Percentiles rank a stretch among this genome's conserved stretches.
phyloP scores from a whole-genome alignment of 2,329 filamentous ascomycete species.

The Cylindrodendrum hubeiense region DNA sequence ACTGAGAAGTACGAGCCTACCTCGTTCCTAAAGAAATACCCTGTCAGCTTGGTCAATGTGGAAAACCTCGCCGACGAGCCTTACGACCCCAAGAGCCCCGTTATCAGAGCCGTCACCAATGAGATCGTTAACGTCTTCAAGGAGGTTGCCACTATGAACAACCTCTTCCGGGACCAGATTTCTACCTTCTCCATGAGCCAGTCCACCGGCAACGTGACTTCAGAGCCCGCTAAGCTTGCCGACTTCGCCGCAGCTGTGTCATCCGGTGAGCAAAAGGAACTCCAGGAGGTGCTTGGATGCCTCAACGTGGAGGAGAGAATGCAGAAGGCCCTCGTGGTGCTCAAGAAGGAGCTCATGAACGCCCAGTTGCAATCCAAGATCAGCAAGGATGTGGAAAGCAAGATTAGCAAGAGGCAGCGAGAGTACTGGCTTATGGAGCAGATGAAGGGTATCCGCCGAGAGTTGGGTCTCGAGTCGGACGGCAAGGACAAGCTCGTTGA shows the following conservation, averaged over 20 bases:
- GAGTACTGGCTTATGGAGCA: slow-evolving; percentile 99
- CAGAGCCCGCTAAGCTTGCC: slow-evolving; percentile 93
- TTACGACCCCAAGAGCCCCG: slow-evolving; percentile 88
- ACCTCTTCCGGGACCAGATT: slow-evolving; percentile 95
- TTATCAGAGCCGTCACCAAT: slow-evolving; percentile 92
- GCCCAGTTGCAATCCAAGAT: slow-evolving; percentile 98
- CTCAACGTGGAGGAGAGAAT: slow-evolving; percentile 93
- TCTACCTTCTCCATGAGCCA: slow-evolving; percentile 97
- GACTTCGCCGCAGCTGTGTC: slow-evolving; percentile 98
- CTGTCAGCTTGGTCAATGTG: slow-evolving; percentile 94
- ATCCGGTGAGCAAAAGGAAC: slow-evolving; percentile 90
- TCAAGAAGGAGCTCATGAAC: slow-evolving; percentile 99
- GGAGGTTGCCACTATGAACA: slow-evolving; percentile 93
- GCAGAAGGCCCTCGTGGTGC: slow-evolving; percentile 88
- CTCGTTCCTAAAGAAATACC: slow-evolving; percentile 89
- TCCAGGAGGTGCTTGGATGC: slow-evolving; percentile 90
- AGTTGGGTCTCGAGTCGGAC: slow-evolving; percentile 96
- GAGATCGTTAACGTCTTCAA: slow-evolving; percentile 99
- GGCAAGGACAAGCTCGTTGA: slow-evolving; percentile 98
- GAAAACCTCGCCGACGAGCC: slow-evolving; percentile 92
- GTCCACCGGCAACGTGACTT: slow-evolving; percentile 92
- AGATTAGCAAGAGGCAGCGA: slow-evolving; percentile 96
- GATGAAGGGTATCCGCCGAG: slow-evolving; percentile 97
- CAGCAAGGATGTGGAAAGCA: slow-evolving; percentile 95
- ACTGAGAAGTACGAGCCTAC: slow-evolving; percentile 83